A percentile compares a stretch with the other conserved stretches of the same genome.
Evolutionary conservation across 225 moss, liverwort and hornwort genomes (phyloP).

Genomic region (Marchantia polymorpha): DNA sequence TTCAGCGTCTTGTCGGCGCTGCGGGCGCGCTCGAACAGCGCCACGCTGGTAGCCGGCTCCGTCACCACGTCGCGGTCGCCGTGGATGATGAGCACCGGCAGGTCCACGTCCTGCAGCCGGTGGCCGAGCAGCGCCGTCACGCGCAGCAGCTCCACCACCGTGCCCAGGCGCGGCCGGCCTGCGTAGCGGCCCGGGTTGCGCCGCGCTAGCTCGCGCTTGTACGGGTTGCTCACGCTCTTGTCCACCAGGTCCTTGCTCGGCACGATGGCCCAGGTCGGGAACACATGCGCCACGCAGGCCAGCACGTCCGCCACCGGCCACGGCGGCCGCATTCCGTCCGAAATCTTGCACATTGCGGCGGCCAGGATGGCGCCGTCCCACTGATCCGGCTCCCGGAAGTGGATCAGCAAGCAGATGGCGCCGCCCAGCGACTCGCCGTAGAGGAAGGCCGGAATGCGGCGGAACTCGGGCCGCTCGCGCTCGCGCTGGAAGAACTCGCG

Average conservation of each 20-base stretch:
- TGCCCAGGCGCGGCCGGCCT: constrained; percentile 86
- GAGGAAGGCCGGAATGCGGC: constrained; percentile 55
- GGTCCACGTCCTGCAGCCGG: constrained; percentile 69
- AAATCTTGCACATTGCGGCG: constrained; percentile 94
- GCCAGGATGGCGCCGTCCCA: constrained; percentile 86
- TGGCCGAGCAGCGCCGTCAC: constrained; percentile 63
- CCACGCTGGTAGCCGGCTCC: constrained; percentile 77
- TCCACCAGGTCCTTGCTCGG: constrained; percentile 75
- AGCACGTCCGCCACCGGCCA: constrained; percentile 67
- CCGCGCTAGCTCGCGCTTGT: constrained; percentile 69
- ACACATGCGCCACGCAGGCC: constrained; percentile 51
- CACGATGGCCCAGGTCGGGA: constrained; percentile 83
- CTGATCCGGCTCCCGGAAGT: constrained; percentile 59
- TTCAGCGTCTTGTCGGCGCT: constrained; percentile 83
- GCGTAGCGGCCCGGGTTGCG: constrained; percentile 82
- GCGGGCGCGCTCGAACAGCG: constrained; percentile 59
- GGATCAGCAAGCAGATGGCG: constrained; percentile 72
- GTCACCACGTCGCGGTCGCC: constrained; percentile 86
- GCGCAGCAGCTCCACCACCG: constrained; percentile 67
- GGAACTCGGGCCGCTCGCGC: constrained; percentile 45
- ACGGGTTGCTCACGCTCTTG: constrained; percentile 72
- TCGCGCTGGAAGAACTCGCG: constrained; percentile 54
- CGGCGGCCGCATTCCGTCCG: constrained; percentile 75
- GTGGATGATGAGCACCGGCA: constrained; percentile 82
- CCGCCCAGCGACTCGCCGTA: constrained; percentile 92